These are phyloP conservation scores for Hypoxylon sp. DNA, from an alignment of 2,329 filamentous ascomycete genomes.

Conservation along the genomic window DNA sequence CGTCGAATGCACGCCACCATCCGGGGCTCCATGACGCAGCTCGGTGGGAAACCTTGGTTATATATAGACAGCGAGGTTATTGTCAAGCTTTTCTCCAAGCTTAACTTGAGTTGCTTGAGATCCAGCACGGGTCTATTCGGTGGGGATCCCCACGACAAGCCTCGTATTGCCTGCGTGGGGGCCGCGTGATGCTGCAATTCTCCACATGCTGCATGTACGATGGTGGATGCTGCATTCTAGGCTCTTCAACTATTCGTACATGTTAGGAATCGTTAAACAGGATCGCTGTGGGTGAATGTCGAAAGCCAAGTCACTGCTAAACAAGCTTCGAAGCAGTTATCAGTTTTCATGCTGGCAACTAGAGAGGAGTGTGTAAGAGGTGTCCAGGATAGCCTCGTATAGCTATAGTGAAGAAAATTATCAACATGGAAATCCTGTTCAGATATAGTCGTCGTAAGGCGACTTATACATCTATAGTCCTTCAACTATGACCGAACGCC, in stretches of 20 bases:
- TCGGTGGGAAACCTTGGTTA: constrained; percentile 6
- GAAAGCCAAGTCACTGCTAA: background rate
- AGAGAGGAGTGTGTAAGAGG: background rate
- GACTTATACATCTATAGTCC: background rate
- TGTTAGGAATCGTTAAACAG: constrained; percentile 8
- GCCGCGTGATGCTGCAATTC: constrained; percentile 8
- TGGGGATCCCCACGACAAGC: constrained; percentile 23
- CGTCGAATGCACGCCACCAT: constrained; percentile 9
- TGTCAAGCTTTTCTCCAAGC: constrained; percentile 5
- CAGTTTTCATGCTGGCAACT: background rate
- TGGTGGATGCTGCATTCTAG: constrained; percentile 16
- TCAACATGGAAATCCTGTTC: background rate
- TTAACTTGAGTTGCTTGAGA: background rate
- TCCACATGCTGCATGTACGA: constrained; percentile 25
- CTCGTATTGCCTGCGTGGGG: constrained; percentile 28
- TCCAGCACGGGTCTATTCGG: background rate
- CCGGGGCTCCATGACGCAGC: constrained; percentile 20
- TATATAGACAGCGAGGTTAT: constrained; percentile 16
- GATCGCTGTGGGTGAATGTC: background rate
- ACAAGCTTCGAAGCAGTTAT: background rate
- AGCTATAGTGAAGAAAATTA: background rate
- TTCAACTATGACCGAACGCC: background rate
- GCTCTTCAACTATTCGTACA: background rate
- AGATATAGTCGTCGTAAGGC: background rate
- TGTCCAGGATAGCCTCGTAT: background rate